These are phyloP conservation scores for Xerocomellus chrysenteron DNA, from an alignment of 768 basidiomycete genomes.

Conservation along the genomic window DNA sequence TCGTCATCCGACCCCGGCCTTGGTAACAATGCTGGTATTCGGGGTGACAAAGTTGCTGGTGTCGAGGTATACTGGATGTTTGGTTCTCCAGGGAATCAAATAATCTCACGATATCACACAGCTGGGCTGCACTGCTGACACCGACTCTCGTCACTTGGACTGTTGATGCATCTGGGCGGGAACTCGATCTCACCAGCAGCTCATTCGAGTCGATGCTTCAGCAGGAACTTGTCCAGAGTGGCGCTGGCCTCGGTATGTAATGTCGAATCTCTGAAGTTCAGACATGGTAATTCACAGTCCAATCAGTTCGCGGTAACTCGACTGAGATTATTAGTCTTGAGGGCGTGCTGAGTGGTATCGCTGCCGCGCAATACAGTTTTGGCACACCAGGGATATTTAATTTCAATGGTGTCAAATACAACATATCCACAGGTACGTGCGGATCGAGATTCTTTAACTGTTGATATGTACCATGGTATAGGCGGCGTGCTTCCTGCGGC, in stretches of 20 bases:
- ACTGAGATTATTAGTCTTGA: slow-evolving; percentile 7
- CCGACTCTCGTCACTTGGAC: slow-evolving; percentile 3
- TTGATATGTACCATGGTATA: neutral
- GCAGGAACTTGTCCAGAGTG: slow-evolving; percentile 2
- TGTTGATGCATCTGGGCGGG: slow-evolving; percentile 2
- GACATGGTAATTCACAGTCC: neutral
- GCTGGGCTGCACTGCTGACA: slow-evolving; percentile 15
- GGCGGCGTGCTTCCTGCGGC: slow-evolving; percentile 12
- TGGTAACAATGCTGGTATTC: slow-evolving; percentile 5
- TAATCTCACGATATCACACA: neutral
- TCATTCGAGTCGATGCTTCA: slow-evolving; percentile 1
- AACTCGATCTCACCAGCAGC: slow-evolving; percentile 4
- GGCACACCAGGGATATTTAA: slow-evolving; percentile 7
- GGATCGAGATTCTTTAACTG: too few species aligned
- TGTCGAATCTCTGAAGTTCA: neutral
- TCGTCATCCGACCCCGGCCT: neutral
- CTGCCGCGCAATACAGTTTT: slow-evolving; percentile 9
- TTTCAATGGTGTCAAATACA: slow-evolving; percentile 20
- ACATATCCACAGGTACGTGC: slow-evolving; percentile 13
- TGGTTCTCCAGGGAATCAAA: too few species aligned
- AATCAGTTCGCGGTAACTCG: slow-evolving; percentile 13
- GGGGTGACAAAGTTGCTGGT: slow-evolving; percentile 10
- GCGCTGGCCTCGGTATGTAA: neutral
- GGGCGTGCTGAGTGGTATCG: slow-evolving; percentile 16
- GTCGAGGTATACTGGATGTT: slow-evolving; percentile 7